Conservation (phyloP, 1,139 yeast species). For the Sugiyamaella japonica region DNA sequence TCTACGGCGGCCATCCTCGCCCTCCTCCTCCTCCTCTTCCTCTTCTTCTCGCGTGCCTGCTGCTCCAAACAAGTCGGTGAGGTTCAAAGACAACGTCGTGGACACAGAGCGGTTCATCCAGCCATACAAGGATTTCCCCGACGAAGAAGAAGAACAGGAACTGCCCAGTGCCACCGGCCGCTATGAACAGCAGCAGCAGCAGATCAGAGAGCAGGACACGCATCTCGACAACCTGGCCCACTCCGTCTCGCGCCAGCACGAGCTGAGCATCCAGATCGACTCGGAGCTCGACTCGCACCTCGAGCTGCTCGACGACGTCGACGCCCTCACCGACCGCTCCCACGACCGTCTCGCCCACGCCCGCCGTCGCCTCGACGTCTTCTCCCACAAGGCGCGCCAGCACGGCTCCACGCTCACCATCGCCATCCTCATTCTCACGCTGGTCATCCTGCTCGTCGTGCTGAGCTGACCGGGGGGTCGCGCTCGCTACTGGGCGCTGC, state of each 20-base stretch:
- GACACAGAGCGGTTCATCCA: constrained; percentile 35
- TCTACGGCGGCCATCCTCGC: not conserved
- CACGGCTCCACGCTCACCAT: constrained; percentile 75
- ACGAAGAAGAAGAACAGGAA: constrained; percentile 23
- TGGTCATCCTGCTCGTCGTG: constrained; percentile 58
- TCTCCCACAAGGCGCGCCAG: constrained; percentile 59
- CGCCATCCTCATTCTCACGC: constrained; percentile 57
- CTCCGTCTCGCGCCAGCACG: constrained; percentile 64
- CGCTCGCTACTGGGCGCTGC: not conserved
- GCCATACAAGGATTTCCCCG: constrained; percentile 51
- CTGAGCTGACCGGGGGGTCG: constrained; percentile 47
- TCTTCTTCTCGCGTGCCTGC: not conserved
- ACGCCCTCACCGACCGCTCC: constrained; percentile 60
- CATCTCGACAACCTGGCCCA: constrained; percentile 57
- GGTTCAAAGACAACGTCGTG: constrained; percentile 42
- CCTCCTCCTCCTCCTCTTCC: constrained; percentile 4
- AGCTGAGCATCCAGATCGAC: constrained; percentile 63
- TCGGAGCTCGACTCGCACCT: constrained; percentile 69
- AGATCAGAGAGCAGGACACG: constrained; percentile 59
- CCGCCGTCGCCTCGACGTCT: constrained; percentile 51
- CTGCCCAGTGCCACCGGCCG: constrained; percentile 24
- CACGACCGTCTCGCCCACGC: constrained; percentile 56
- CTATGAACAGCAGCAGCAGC: constrained; percentile 69
- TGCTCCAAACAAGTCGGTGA: constrained; percentile 37
- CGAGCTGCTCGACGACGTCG: constrained; percentile 69